Evolutionary conservation across 441 rosid genomes (phyloP), one percentile per base, ranked within the genome.

Genomic region (Brassica balearica): DNA sequence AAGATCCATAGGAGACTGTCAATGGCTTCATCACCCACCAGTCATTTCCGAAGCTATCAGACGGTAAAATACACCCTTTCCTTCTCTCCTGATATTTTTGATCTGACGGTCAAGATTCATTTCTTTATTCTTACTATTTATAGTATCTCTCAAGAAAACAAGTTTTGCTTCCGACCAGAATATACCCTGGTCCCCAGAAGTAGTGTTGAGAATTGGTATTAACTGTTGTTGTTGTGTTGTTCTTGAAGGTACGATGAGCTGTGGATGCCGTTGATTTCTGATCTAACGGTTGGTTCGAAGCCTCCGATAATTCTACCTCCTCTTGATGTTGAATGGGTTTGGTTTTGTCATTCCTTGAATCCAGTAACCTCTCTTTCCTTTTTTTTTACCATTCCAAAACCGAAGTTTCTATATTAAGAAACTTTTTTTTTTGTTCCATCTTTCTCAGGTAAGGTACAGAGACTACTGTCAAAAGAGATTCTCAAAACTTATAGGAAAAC

Each of bases 191-290:
- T 76, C 72, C 68, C 60, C 29, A 12, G n/a, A 17, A 7, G 14
- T 58, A 12, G 65, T 61, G 36, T 61, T 25, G 22, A 62, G 62
- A 20, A 20, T 73, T 64, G 15, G 29, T 51, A 60, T 74, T 55
- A 32, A 74, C 25, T 72, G 60, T 34, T 64, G 2, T 23, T 43
- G n/a, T 23, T 43, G n/a, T 11, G 64, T 58, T n/a, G 56, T 7
- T 71, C 63, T 80, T 80, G 8, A 62, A 95, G 97, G 88, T 95
- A 95, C 71, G 96, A 95, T 36, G 89, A 89, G 86, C 85, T 95
- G 2, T 95, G 98, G 98, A 89, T 95, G 97, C 98, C 97, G 81
- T 83, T 95, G 88, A 83, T 91, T 76, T 82, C 88, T 83, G 95
- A 90, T 87, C 83, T 90, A 77, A 85, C 84, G 80, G 87, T 76